Evolutionary conservation across 768 basidiomycete species (phyloP).

Genomic region (Russula brevipes): DNA sequence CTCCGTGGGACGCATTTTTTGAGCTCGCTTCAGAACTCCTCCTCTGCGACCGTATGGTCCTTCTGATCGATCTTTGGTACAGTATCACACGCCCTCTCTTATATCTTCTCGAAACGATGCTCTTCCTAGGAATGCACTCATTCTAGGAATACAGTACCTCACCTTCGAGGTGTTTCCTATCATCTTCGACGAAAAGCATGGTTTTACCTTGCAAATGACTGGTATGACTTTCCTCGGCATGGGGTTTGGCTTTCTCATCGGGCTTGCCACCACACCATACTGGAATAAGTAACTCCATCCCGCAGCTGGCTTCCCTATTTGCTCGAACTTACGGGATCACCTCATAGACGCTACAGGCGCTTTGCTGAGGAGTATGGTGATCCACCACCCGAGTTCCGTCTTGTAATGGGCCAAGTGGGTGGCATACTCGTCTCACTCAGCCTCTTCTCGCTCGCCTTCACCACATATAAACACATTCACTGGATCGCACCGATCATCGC

Average conservation of each 20-base stretch:
- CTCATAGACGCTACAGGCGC: conserved; percentile 4
- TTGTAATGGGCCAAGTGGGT: conserved; percentile 5
- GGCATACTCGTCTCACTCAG: conserved; percentile 56
- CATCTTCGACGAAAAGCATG: conserved; percentile 43
- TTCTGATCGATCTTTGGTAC: conserved; percentile 66
- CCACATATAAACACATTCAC: conserved; percentile 39
- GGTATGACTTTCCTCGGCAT: conserved; percentile 49
- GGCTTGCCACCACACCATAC: conserved; percentile 38
- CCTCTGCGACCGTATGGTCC: conserved; percentile 65
- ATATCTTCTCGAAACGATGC: neutral
- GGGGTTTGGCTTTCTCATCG: conserved; percentile 44
- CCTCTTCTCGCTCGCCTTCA: conserved; percentile 38
- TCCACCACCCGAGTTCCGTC: conserved; percentile 10
- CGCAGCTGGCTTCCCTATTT: neutral
- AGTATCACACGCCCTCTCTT: conserved; percentile 24
- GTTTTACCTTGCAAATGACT: conserved; percentile 48
- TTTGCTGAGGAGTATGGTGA: conserved; percentile 1
- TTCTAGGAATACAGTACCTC: conserved; percentile 45
- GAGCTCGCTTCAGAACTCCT: conserved; percentile 47
- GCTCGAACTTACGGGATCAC: neutral
- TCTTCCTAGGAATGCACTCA: conserved; percentile 34
- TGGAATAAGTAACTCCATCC: conserved; percentile 36
- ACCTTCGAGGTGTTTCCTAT: conserved; percentile 54
- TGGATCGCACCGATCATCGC: conserved; percentile 47
- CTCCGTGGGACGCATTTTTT: neutral